phyloP scores from a whole-genome alignment of 352 stramenopile genomes.

The Phytophthora sansomeana region DNA sequence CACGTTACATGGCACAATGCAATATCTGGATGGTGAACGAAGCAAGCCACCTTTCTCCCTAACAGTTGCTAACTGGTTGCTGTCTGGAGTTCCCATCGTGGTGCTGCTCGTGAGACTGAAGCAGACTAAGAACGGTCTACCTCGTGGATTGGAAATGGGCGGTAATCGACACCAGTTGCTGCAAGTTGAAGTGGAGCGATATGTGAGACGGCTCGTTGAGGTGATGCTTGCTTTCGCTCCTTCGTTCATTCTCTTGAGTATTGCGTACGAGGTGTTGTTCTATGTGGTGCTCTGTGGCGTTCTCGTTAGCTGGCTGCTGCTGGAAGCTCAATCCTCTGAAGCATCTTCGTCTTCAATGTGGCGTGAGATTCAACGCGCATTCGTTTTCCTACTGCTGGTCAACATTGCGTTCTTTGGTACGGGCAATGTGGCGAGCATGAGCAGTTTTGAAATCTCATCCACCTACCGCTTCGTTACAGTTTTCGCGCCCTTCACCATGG shows the following conservation, averaged over 20 bases:
- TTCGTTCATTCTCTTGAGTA: constrained; percentile 78
- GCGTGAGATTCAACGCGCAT: constrained; percentile 68
- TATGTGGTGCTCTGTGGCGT: constrained; percentile 65
- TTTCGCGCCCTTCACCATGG: constrained; percentile 87
- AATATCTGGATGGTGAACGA: constrained; percentile 57
- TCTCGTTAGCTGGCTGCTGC: constrained; percentile 66
- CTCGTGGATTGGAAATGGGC: constrained; percentile 20
- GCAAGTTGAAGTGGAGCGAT: constrained; percentile 11
- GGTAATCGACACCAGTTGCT: neutral
- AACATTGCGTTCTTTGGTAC: constrained; percentile 90
- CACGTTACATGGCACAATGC: constrained; percentile 61
- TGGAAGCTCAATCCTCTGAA: constrained; percentile 49
- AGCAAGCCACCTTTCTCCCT: constrained; percentile 58
- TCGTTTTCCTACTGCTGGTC: constrained; percentile 82
- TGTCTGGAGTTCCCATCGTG: constrained; percentile 54
- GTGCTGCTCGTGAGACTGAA: constrained; percentile 39
- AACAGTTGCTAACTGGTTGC: constrained; percentile 64
- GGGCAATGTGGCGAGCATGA: constrained; percentile 89
- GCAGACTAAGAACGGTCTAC: neutral
- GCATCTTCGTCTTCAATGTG: constrained; percentile 25
- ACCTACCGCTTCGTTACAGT: constrained; percentile 88
- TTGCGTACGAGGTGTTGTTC: constrained; percentile 89
- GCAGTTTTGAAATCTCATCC: constrained; percentile 87
- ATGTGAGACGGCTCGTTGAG: constrained; percentile 52
- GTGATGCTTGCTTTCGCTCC: constrained; percentile 69